Percentiles rank a stretch among this genome's conserved stretches.
phyloP scores from a whole-genome alignment of 345 rosid genomes.

The Gossypium australe region DNA sequence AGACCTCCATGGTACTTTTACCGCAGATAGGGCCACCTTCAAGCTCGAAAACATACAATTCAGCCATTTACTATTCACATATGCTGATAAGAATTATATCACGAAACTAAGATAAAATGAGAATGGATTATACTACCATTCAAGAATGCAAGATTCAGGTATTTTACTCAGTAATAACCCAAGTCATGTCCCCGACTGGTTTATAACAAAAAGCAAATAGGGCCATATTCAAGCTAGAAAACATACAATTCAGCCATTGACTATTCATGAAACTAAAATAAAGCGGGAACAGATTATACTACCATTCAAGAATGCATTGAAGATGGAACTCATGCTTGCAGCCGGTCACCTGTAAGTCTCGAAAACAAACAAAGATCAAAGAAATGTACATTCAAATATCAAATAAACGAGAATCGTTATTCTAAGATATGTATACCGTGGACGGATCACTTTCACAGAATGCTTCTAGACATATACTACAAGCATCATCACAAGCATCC shows the following conservation, averaged over 20 bases:
- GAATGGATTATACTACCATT: constrained; percentile 46
- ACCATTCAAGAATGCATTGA: constrained; percentile 98
- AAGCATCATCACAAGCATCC: constrained; percentile 93
- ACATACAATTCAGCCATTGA: neutral
- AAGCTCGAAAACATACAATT: neutral
- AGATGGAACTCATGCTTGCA: constrained; percentile 99
- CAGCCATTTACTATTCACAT: neutral
- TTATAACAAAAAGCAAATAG: neutral
- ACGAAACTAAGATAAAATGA: neutral
- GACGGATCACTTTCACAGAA: constrained; percentile 85
- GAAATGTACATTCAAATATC: neutral
- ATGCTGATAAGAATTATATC: no score
- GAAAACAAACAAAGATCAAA: neutral
- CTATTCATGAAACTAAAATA: neutral
- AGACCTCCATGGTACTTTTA: no score
- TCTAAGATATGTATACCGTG: constrained; percentile 38
- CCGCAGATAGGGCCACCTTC: neutral
- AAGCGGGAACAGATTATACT: constrained; percentile 8
- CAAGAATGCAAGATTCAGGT: constrained; percentile 53
- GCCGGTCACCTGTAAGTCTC: constrained; percentile 36
- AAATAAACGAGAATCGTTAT: neutral
- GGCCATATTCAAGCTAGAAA: neutral
- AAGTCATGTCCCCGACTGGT: neutral
- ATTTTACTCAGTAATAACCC: neutral
- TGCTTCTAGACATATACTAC: constrained; percentile 93